phyloP scores from a whole-genome alignment of 805 yeast species.

The Candida methanosorbosa region DNA sequence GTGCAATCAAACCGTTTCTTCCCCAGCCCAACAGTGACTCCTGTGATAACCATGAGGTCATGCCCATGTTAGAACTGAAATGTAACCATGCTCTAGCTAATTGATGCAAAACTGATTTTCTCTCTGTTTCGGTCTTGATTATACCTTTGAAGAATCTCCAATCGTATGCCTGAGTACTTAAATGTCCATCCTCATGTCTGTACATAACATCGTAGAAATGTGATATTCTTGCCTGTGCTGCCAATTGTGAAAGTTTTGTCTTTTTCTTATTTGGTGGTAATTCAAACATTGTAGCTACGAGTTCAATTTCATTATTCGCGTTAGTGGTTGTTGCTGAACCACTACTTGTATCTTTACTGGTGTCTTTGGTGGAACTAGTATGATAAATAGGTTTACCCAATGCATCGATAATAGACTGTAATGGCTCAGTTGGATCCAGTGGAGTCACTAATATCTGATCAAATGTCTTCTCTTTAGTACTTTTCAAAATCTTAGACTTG shows the following conservation, averaged over 20 bases:
- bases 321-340: no score
- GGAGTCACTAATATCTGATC: conserved; percentile 16
- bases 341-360: no score
- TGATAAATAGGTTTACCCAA: conserved; percentile 22
- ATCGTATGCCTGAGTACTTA: conserved; percentile 38
- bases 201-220: conserved; percentile 25
- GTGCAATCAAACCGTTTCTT: conserved; percentile 40
- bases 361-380: no score
- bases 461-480: conserved; percentile 8
- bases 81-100: conserved; percentile 37
- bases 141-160: conserved; percentile 55
- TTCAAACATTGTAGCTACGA: conserved; percentile 11
- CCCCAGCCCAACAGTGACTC: conserved; percentile 43
- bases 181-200: conserved; percentile 21
- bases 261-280: conserved; percentile 20
- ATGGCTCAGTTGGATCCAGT: conserved; percentile 16
- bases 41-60: conserved; percentile 39
- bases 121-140: conserved; percentile 26
- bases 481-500: conserved; percentile 17
- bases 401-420: conserved; percentile 17
- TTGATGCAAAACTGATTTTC: conserved; percentile 36
- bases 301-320: not conserved
- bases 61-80: conserved; percentile 31
- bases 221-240: conserved; percentile 19
- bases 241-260: conserved; percentile 21